Conservation (phyloP, 176 grass and related monocot genomes). For the Oryza meridionalis region DNA sequence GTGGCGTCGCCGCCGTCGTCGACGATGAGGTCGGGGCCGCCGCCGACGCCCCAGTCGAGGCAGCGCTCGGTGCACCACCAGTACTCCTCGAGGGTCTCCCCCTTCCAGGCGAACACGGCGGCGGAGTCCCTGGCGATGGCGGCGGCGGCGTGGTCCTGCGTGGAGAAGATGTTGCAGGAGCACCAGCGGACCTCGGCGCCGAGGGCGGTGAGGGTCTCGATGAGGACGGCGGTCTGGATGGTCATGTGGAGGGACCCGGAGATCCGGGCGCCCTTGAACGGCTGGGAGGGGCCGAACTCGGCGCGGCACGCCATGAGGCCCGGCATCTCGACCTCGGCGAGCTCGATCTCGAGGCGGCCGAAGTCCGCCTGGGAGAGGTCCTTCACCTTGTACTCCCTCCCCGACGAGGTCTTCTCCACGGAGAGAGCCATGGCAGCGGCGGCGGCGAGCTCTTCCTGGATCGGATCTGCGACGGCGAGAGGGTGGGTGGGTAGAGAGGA, state of each 20-base stretch:
- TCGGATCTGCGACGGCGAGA: constrained; percentile 37
- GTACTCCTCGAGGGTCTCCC: constrained; percentile 97
- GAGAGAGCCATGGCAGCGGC: constrained; percentile 64
- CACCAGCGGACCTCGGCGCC: constrained; percentile 95
- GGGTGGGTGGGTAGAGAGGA: neutral
- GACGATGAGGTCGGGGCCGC: constrained; percentile 93
- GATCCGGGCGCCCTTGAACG: constrained; percentile 79
- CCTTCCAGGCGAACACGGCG: constrained; percentile 94
- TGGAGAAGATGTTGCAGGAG: constrained; percentile 99
- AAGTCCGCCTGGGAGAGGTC: constrained; percentile 93
- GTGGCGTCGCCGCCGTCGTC: constrained; percentile 94
- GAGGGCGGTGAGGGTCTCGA: constrained; percentile 92
- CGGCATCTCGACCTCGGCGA: constrained; percentile 97
- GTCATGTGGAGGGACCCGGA: constrained; percentile 98
- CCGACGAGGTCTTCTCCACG: constrained; percentile 89
- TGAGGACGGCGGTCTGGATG: constrained; percentile 97
- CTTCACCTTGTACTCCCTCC: constrained; percentile 96
- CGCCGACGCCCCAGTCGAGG: constrained; percentile 80
- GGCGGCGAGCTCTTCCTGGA: neutral
- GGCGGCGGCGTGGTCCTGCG: constrained; percentile 97
- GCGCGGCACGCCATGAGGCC: constrained; percentile 87
- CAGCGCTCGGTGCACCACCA: constrained; percentile 99
- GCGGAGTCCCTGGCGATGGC: constrained; percentile 91
- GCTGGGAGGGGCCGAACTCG: constrained; percentile 83
- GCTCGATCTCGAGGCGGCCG: constrained; percentile 88